phyloP scores from a whole-genome alignment of 1,284 basidiomycete genomes.

The Fomitopsis palustris region DNA sequence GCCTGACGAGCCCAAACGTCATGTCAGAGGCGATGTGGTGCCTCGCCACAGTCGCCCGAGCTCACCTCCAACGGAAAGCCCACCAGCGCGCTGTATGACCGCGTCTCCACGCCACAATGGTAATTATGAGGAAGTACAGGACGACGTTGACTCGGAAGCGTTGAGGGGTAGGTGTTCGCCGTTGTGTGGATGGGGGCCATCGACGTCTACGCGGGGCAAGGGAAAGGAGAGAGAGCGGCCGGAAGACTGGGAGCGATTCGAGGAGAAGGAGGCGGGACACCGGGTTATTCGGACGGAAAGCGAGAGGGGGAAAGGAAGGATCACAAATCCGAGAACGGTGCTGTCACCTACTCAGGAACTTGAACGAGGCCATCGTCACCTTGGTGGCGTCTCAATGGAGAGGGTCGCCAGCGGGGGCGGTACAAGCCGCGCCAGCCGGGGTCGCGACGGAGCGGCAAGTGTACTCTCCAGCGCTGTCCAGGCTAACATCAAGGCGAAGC shows the following conservation, averaged over 20 bases:
- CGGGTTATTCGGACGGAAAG: constrained; percentile 3
- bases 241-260: constrained; percentile 5
- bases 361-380: constrained; percentile 17
- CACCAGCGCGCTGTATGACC: constrained; percentile 20
- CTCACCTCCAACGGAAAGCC: constrained; percentile 12
- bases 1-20: constrained; percentile 6
- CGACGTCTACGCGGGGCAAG: constrained; percentile 19
- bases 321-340: constrained; percentile 27
- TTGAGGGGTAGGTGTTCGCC: constrained; percentile 29
- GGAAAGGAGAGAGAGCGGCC: constrained; percentile 25
- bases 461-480: constrained; percentile 4
- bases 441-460: constrained; percentile 19
- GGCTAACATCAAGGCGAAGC: constrained; percentile 27
- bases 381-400: constrained; percentile 23
- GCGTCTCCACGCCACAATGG: constrained; percentile 19
- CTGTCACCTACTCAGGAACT: constrained; percentile 26
- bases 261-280: constrained; percentile 11
- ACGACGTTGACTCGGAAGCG: constrained; percentile 19
- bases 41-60: constrained; percentile 14
- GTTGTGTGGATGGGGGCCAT: constrained; percentile 23
- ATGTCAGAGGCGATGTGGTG: constrained; percentile 4
- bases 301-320: constrained; percentile 21
- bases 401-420: constrained; percentile 25
- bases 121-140: constrained; percentile 13
- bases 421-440: constrained; percentile 22